Base-by-base conservation (phyloP, 1,284 basidiomycete species). In the Peniophora sp. region DNA sequence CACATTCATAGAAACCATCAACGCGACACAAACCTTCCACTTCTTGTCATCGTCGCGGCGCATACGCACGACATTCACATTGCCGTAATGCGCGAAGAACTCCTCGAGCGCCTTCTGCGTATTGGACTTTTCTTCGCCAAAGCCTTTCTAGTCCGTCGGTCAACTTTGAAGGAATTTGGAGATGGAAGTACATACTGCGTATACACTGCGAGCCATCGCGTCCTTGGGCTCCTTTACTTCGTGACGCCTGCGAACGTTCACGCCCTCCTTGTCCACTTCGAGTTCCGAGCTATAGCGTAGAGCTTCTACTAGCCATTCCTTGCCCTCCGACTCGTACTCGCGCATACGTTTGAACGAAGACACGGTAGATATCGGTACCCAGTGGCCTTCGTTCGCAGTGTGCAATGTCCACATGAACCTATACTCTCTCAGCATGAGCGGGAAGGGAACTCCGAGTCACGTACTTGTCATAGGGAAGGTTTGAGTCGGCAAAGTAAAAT, bases 401-500 rank as follows among this genome's bases (percentile, higher is more conserved):
- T 93, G 84, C 47, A 95, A 69, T 10, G 86, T 83, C 88, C 92
- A 98, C 84, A 98, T 93, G 75, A 97, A 98, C 71, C 93, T 96
- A 67, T 74, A 20, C 24, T 18, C 17, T 3, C n/a, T 24, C 2
- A 35, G 39, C 18, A 22, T 43, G 36, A 42, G 35, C 6, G 22
- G 3, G 23, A 1, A 27, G 27, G 32, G 20, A 27, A 20, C 18
- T 11, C 17, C 23, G 11, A 24, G 27, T 39, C 27, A 63, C 75
- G 44, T 59, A 85, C 85, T 90, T 94, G 81, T 98, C 97, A 61
- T 85, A 95, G 12, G 97, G 96, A 47, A 99, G 79, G 71, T 99
- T 99, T 27, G 93, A 83, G 69, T 97, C 92, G 48, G 89, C 89
- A 70, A 99, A 95, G 76, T 99, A 99, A 70, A 98, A 99, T 68